Evolutionary conservation across 108 stramenopile species (phyloP), one percentile per base, ranked within the genome.

Genomic region (Parmales sp.): DNA sequence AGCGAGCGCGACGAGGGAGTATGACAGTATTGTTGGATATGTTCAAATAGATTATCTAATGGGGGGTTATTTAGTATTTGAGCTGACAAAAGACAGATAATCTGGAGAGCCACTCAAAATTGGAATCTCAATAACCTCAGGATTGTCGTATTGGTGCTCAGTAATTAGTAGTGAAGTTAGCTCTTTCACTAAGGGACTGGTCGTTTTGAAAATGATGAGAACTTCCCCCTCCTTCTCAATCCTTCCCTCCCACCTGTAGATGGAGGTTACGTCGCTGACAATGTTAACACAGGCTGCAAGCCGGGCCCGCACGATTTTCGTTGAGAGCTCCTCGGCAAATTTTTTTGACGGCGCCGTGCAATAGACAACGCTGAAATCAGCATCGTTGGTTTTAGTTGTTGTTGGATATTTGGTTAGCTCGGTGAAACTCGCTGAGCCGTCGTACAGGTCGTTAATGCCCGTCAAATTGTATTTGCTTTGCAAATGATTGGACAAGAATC

Each of bases 401-500:
- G n/a, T n/a, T 0, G 31, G 2, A 28, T 2, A 1, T 34, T 11
- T 23, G 9, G 54, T 60, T 2, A 28, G 29, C 54, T 60, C 54
- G 2, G 22, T n/a, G 46, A 48, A n/a, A 4, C 19, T 48, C 16
- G 19, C 46, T 48, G 11, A n/a, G 4, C 26, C 26, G 31, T 60
- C 54, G 54, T 60, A 60, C 29, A 60, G 6, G 3, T 31, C 29
- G 3, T 60, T 34, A 4, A 78, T 50, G n/a, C n/a, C 81, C 66
- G 66, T 38, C 22, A 96, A 70, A 25, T 80, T 75, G 70, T 94
- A 96, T 67, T 95, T 92, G 39, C 78, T 68, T 18, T 78, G 86
- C 67, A 95, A 65, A 4, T 51, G 66, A 6, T 91, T 91, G 0
- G 94, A 91, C 34, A 98, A 64, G 66, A 98, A 98, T 7, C 95